Base-by-base conservation (phyloP, 2,329 filamentous ascomycete genomes). In the Ceratocystis albifundus region DNA sequence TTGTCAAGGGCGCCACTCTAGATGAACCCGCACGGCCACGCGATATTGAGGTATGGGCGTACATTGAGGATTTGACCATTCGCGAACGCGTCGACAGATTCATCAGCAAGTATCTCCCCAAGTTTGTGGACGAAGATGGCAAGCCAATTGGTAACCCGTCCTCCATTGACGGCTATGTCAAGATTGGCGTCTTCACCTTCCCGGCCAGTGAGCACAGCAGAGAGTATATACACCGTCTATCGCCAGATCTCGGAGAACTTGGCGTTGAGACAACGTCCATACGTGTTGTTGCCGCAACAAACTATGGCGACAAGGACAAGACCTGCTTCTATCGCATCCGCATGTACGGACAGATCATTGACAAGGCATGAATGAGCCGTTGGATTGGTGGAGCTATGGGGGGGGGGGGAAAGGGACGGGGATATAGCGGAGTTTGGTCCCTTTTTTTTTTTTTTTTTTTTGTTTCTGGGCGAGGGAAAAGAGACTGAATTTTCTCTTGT, bases 1-100 rank as follows among this genome's bases (percentile, higher is more conserved):
- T 90, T 66, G 77, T 84, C 1, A 79, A 80, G 5, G 77, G 78
- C 1, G 84, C 84, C 1, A 87, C 85, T 0, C 78, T 85, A 6
- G 80, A 87, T 61, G 82, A 86, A 0, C 80, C 77, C 15, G 77
- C 85, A 1, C 84, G 85, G 41, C 89, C 89, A 0, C 80, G 77
- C 64, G 79, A 87, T 1, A 82, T 93, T 67, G 88, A 93, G 72
- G 73, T 93, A 7, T 89, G 87, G 80, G 85, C 81, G 4, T 77
- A 80, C 48, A 80, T 87, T 67, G 77, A 79, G 20, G 79, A 85
- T 59, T 62, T 74, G 28, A 72, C 70, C 1, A 70, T 78, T 30
- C 78, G 76, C 44, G 71, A 75, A 30, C 75, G 76, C 30, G 73
- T 80, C 1, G 70, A 72, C 22, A 74, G 77, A 68, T 83, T 80